Evolutionary conservation across 768 basidiomycete species (phyloP).

Genomic region (Megacollybia marginata): DNA sequence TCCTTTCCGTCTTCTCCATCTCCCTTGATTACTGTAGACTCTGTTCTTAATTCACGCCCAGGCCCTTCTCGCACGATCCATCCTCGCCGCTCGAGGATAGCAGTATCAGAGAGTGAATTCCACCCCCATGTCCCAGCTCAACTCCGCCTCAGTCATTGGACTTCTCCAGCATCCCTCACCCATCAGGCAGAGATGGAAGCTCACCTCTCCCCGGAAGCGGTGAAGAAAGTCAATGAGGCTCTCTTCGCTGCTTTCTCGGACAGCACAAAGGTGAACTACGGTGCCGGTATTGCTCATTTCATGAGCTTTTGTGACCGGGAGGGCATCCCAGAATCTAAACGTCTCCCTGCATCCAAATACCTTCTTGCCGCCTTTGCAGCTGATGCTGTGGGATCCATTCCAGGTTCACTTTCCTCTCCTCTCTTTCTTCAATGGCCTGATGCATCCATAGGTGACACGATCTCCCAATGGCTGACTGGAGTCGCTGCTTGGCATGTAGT

Average conservation of each 20-base stretch:
- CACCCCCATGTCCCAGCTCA: background rate
- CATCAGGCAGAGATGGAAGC: too few relatives aligned
- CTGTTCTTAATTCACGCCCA: too few relatives aligned
- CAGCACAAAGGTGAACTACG: constrained; percentile 22
- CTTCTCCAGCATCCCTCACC: too few relatives aligned
- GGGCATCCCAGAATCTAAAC: constrained; percentile 18
- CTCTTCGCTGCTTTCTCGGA: constrained; percentile 3
- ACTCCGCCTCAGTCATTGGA: background rate
- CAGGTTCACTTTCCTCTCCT: too few relatives aligned
- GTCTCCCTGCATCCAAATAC: constrained; percentile 20
- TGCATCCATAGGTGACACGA: constrained; percentile 5
- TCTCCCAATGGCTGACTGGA: too few relatives aligned
- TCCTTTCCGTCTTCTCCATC: background rate
- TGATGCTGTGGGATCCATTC: too few relatives aligned
- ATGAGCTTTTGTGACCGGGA: too few relatives aligned
- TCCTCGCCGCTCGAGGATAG: background rate
- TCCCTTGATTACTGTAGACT: background rate
- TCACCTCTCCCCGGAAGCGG: too few relatives aligned
- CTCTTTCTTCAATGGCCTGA: background rate
- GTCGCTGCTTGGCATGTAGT: too few relatives aligned
- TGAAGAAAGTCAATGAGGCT: background rate
- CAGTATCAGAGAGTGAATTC: background rate
- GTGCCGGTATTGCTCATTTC: constrained; percentile 22
- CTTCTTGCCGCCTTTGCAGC: constrained; percentile 23
- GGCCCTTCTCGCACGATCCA: too few relatives aligned